A percentile compares a stretch with the other conserved stretches of the same genome.
These are phyloP conservation scores for Cyberlindnera petersonii DNA, from an alignment of 805 yeast species.

Conservation along the genomic window DNA sequence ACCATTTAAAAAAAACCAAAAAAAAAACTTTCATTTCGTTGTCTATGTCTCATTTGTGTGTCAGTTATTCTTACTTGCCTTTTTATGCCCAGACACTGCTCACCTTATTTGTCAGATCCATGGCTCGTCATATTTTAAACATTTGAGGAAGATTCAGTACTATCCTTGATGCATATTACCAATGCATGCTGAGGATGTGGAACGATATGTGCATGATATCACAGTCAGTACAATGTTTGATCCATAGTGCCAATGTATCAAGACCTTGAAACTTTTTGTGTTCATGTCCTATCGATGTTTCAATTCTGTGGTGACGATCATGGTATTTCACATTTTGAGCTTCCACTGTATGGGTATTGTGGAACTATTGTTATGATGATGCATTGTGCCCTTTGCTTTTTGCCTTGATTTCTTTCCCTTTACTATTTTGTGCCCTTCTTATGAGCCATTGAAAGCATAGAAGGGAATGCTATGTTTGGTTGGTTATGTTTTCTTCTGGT, in stretches of 20 bases:
- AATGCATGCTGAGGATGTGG: constrained; percentile 13
- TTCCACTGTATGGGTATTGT: neutral
- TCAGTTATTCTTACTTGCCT: neutral
- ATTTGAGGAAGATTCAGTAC: constrained; percentile 5
- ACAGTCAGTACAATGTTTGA: constrained; percentile 4
- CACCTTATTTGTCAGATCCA: neutral
- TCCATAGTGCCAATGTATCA: constrained; percentile 11
- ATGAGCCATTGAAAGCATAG: neutral
- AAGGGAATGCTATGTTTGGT: constrained; percentile 1
- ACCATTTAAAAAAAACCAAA: constrained; percentile 2
- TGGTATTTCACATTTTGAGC: neutral
- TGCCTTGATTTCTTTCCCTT: neutral
- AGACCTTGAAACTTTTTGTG: constrained; percentile 1
- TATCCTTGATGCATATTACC: constrained; percentile 16
- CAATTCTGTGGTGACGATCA: neutral
- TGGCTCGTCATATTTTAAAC: neutral
- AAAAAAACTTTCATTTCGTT: constrained; percentile 1
- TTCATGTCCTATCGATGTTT: too few species aligned
- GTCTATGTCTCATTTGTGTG: neutral
- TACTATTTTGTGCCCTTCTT: neutral
- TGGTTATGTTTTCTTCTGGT: constrained; percentile 3
- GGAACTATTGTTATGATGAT: constrained; percentile 6
- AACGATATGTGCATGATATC: too few species aligned
- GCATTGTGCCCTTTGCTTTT: constrained; percentile 5
- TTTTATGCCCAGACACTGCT: neutral